These are phyloP conservation scores for Agaricus bisporus DNA, from an alignment of 768 basidiomycete genomes.

Conservation along the genomic window DNA sequence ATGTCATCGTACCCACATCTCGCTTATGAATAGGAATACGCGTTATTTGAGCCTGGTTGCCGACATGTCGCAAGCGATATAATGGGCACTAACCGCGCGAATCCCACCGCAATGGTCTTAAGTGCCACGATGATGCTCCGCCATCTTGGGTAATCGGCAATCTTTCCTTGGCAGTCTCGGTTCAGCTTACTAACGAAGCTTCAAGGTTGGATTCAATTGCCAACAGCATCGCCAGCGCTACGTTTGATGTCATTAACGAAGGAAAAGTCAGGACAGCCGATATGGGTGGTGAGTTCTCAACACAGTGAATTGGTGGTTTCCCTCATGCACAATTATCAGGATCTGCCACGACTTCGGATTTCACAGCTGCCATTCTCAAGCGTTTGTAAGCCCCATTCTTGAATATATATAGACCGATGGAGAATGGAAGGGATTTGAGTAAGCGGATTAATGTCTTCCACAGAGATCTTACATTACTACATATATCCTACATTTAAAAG, in stretches of 20 bases:
- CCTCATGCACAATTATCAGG: constrained; percentile 36
- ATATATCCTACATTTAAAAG: constrained; percentile 13
- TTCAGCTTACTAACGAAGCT: background rate
- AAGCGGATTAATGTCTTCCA: background rate
- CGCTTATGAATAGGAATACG: constrained; percentile 66
- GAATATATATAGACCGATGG: constrained; percentile 7
- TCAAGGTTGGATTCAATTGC: constrained; percentile 84
- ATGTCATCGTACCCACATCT: constrained; percentile 6
- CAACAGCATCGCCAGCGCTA: constrained; percentile 87
- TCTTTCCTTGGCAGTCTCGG: constrained; percentile 13
- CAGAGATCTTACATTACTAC: constrained; percentile 7
- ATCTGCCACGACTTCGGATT: constrained; percentile 87
- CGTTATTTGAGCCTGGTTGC: constrained; percentile 98
- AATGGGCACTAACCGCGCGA: constrained; percentile 94
- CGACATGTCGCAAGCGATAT: constrained; percentile 93
- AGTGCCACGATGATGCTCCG: constrained; percentile 97
- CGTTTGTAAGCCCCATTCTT: constrained; percentile 39
- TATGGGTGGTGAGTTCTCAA: constrained; percentile 72
- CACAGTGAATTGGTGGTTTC: background rate
- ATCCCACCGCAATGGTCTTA: constrained; percentile 96
- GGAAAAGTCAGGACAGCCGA: constrained; percentile 90
- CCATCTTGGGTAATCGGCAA: constrained; percentile 72
- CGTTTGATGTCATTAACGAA: constrained; percentile 87
- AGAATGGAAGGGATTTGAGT: constrained; percentile 13
- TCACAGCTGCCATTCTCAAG: constrained; percentile 89